These are phyloP conservation scores for Sporodiniella umbellata DNA, from an alignment of 371 early-diverging fungal genomes.

Conservation along the genomic window DNA sequence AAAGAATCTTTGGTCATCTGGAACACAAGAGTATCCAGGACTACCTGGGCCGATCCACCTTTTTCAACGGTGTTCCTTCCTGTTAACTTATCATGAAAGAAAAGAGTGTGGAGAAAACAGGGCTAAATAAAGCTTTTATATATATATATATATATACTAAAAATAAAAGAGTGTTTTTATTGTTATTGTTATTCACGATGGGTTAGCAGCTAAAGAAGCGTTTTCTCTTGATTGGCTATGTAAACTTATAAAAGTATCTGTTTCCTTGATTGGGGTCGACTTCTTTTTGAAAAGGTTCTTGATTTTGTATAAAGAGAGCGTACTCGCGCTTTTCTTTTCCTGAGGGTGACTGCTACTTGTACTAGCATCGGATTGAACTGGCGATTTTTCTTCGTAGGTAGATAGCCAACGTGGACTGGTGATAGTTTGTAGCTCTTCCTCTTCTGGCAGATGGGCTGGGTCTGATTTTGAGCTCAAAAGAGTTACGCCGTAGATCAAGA, in stretches of 20 bases:
- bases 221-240: constrained; percentile 9
- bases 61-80: constrained; percentile 26
- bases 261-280: constrained; percentile 7
- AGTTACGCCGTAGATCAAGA: constrained; percentile 54
- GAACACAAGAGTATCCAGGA: constrained; percentile 52
- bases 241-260: constrained; percentile 17
- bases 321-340: too few species aligned
- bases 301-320: neutral
- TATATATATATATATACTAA: too few species aligned
- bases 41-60: constrained; percentile 49
- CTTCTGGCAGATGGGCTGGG: constrained; percentile 23
- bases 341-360: neutral
- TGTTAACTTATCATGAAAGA: too few species aligned
- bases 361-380: neutral
- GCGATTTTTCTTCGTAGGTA: constrained; percentile 31
- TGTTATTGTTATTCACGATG: too few species aligned
- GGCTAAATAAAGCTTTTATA: too few species aligned
- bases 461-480: constrained; percentile 60
- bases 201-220: too few species aligned
- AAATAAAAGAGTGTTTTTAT: too few species aligned
- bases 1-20: constrained; percentile 58
- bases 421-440: constrained; percentile 15
- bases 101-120: too few species aligned
- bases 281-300: neutral
- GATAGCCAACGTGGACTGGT: constrained; percentile 20